A percentile compares a stretch with the other conserved stretches of the same genome.
Conservation (phyloP, 805 yeast species). For the Candida verbasci region DNA sequence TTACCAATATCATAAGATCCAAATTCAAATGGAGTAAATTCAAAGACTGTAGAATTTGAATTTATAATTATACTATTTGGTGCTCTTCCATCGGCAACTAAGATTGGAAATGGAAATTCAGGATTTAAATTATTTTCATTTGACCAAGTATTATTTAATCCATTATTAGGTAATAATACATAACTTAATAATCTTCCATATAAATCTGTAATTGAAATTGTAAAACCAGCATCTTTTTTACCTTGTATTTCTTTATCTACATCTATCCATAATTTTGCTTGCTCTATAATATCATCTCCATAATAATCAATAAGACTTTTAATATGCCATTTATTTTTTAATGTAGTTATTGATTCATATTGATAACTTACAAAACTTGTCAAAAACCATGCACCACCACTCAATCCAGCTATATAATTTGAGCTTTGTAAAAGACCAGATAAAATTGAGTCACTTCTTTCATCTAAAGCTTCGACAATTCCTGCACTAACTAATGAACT, state of each 20-base stretch:
- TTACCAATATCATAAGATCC: conserved; percentile 38
- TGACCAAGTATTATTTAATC: conserved; percentile 28
- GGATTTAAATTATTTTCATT: conserved; percentile 35
- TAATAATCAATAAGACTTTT: conserved; percentile 66
- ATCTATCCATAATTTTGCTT: conserved; percentile 40
- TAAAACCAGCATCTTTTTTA: conserved; percentile 26
- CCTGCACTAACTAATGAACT: conserved; percentile 77
- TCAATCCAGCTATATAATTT: conserved; percentile 69
- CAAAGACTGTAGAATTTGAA: conserved; percentile 59
- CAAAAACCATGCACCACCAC: conserved; percentile 69
- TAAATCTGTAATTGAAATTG: conserved; percentile 29
- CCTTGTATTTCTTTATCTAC: conserved; percentile 17
- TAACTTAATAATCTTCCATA: conserved; percentile 36
- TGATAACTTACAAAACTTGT: conserved; percentile 58
- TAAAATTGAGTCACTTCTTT: conserved; percentile 52
- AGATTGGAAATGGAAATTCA: conserved; percentile 35
- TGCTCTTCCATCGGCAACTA: conserved; percentile 51
- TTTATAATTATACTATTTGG: conserved; percentile 54
- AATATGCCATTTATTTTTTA: conserved; percentile 43
- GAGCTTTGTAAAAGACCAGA: conserved; percentile 71
- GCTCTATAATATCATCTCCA: conserved; percentile 55
- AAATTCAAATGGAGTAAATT: conserved; percentile 33
- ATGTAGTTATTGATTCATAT: conserved; percentile 46
- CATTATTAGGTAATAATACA: conserved; percentile 26
- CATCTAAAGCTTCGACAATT: conserved; percentile 71